Base-by-base conservation (phyloP, 176 grass and related monocot genomes). In the Carex littledalei region DNA sequence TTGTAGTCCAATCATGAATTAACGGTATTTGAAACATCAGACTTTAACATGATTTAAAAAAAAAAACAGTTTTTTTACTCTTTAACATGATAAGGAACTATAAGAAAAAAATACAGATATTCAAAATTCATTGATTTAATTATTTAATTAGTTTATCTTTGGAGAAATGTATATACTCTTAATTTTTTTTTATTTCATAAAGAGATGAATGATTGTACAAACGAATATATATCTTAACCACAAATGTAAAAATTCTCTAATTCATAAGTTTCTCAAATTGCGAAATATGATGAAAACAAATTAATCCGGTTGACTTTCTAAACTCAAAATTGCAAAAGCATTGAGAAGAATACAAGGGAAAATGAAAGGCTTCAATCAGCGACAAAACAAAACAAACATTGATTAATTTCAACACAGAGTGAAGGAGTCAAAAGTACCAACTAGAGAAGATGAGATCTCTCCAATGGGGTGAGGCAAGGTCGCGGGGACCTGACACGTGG, bases 381-480 rank as follows among this genome's bases (percentile, higher is more conserved):
- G 11, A 6, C 3, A 35, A 45, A 17, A 70, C 37, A 71, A 43
- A 9, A 20, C 14, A 20, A 71, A 71, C 67, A 47, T 5, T 20
- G 45, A n/a, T 10, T 71, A 21, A n/a, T 71, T 71, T 71, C 37
- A 47, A 72, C 68, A n/a, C 37, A 21, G 9, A 49, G 45, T 8
- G 1, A 55, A 24, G 84, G 22, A 3, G 16, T 10, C 52, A 72
- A 49, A 63, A 5, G 29, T 56, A 90, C 92, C 94, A 97, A 86
- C 89, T 92, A 31, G 94, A 92, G 14, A 79, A 86, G 78, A 97
- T 92, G 88, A 97, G 91, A 79, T 97, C 91, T 63, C 94, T 90
- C 94, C 94, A 97, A 69, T 91, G 84, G 4, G 94, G 94, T n/a
- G 67, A 89, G 84, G 94, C 87, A 77, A 97, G 87, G 76, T 94